Conservation (phyloP, 2,329 filamentous ascomycete genomes). For the Ophiostoma piceae region DNA sequence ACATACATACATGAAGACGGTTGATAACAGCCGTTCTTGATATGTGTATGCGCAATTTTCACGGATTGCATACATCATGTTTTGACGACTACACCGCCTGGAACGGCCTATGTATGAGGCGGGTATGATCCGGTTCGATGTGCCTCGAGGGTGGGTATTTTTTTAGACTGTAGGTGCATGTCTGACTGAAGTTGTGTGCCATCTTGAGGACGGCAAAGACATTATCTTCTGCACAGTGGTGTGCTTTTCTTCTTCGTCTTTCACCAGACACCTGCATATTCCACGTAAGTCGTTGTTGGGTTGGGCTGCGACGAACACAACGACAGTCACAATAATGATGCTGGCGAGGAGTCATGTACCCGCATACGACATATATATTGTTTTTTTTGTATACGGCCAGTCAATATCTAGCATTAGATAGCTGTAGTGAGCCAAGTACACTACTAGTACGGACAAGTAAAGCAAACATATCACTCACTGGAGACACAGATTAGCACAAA, state of each 20-base stretch:
- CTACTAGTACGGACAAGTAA: background rate
- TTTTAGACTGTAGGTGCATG: background rate
- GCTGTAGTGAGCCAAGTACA: background rate
- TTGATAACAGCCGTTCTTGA: background rate
- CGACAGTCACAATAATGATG: background rate
- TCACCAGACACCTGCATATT: background rate
- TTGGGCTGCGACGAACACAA: background rate
- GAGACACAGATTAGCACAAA: background rate
- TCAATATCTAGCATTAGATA: too few relatives aligned
- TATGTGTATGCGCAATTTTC: background rate
- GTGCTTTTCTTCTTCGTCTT: background rate
- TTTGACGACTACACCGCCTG: background rate
- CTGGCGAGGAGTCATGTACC: background rate
- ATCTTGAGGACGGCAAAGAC: background rate
- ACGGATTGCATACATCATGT: background rate
- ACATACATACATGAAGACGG: background rate
- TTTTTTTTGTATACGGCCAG: too few relatives aligned
- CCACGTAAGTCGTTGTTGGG: background rate
- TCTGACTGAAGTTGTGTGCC: too few relatives aligned
- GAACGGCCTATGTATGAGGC: background rate
- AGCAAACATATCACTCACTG: background rate
- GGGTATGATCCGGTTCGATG: constrained; percentile 1
- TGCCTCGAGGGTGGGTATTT: background rate
- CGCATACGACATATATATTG: background rate
- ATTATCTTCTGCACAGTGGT: background rate